These are phyloP conservation scores for Thalassiosira pacifica DNA, from an alignment of 352 stramenopile species.

Conservation along the genomic window DNA sequence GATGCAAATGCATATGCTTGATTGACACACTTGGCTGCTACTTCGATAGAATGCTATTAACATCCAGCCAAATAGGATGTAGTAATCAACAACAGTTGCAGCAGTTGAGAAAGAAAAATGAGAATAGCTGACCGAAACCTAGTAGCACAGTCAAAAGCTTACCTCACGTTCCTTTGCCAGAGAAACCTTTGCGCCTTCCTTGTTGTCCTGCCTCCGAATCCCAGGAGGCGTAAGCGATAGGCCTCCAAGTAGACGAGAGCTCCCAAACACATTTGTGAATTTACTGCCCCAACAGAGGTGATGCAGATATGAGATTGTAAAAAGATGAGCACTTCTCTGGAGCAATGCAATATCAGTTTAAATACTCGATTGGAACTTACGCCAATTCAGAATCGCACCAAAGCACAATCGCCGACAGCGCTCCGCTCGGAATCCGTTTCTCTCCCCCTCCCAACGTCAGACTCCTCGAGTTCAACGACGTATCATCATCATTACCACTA, in stretches of 20 bases:
- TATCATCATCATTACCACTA: conserved; percentile 46
- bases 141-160: conserved; percentile 8
- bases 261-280: conserved; percentile 84
- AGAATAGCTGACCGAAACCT: background rate
- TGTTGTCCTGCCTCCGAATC: conserved; percentile 61
- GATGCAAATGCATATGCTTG: conserved; percentile 83
- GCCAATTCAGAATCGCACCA: conserved; percentile 86
- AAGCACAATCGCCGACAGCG: conserved; percentile 78
- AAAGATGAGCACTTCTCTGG: too few relatives aligned
- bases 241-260: conserved; percentile 78
- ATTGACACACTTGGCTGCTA: conserved; percentile 82
- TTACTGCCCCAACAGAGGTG: conserved; percentile 52
- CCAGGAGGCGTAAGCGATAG: conserved; percentile 78
- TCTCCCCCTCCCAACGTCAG: conserved; percentile 22
- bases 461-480: conserved; percentile 52
- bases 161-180: conserved; percentile 67
- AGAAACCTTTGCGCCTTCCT: conserved; percentile 43
- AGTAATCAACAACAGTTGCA: too few relatives aligned
- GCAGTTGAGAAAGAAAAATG: too few relatives aligned
- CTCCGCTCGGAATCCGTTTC: conserved; percentile 69
- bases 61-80: too few relatives aligned
- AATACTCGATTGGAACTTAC: too few relatives aligned
- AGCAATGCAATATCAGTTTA: too few relatives aligned
- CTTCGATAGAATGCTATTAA: conserved; percentile 73
- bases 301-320: too few relatives aligned